phyloP scores from a whole-genome alignment of 257 asterid species.

The Ilex asprella region DNA sequence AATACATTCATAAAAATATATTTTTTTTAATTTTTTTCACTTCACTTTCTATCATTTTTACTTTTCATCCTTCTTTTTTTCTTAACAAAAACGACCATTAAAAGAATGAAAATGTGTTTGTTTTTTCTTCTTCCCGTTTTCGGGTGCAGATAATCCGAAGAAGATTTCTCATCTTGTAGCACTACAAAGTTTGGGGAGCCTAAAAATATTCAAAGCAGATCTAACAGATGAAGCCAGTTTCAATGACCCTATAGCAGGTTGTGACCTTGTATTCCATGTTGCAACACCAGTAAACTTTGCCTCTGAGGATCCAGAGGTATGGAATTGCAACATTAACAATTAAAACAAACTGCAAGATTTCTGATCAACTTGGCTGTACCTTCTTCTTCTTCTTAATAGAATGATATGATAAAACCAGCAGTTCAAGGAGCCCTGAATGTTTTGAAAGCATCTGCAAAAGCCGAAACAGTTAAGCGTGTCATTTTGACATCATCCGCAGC shows the following conservation, averaged over 20 bases:
- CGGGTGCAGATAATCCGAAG: slow-evolving; percentile 9
- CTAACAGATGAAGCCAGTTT: slow-evolving; percentile 19
- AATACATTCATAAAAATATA: too few species aligned
- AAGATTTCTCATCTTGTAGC: slow-evolving; percentile 16
- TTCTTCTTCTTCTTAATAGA: slow-evolving; percentile 5
- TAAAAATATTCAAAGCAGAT: slow-evolving; percentile 17
- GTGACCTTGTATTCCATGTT: slow-evolving; percentile 21
- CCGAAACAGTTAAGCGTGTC: slow-evolving; percentile 14
- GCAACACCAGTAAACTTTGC: slow-evolving; percentile 25
- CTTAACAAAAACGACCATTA: too few species aligned
- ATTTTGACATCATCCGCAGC: slow-evolving; percentile 29
- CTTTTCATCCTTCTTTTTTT: too few species aligned
- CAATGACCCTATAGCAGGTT: slow-evolving; percentile 16
- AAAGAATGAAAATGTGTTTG: neutral
- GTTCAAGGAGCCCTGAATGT: slow-evolving; percentile 20
- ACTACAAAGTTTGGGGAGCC: slow-evolving; percentile 11
- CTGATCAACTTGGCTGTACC: too few species aligned
- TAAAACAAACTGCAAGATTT: too few species aligned
- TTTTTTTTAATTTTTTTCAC: too few species aligned
- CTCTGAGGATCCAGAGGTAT: slow-evolving; percentile 23
- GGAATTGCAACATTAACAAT: too few species aligned
- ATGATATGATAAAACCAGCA: slow-evolving; percentile 24
- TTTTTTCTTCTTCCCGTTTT: neutral
- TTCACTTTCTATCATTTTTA: too few species aligned
- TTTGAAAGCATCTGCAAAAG: slow-evolving; percentile 15